Conservation (phyloP, 2,329 filamentous ascomycete species). For the Alternaria viburni region DNA sequence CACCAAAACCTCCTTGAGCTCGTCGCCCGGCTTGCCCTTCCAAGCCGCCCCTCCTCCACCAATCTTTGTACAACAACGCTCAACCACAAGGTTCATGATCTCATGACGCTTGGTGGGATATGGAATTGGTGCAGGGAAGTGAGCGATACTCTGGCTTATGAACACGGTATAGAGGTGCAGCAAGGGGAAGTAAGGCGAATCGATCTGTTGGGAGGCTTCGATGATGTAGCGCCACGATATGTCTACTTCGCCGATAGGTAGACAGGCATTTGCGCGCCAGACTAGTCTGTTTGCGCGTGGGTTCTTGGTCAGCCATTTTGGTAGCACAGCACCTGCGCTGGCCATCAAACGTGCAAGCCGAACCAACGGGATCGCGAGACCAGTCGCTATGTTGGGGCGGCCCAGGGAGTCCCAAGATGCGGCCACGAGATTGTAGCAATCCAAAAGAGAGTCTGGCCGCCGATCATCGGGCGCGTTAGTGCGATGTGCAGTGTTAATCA, state of each 20-base stretch:
- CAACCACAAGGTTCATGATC: slow-evolving; percentile 33
- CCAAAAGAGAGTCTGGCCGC: slow-evolving; percentile 18
- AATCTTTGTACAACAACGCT: slow-evolving; percentile 35
- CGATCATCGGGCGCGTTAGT: background rate
- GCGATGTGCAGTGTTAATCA: slow-evolving; percentile 14
- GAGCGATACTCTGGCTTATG: slow-evolving; percentile 36
- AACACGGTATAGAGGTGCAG: slow-evolving; percentile 42
- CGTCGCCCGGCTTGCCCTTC: slow-evolving; percentile 25
- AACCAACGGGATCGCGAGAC: slow-evolving; percentile 37
- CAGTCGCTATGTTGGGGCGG: slow-evolving; percentile 26
- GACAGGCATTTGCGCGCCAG: slow-evolving; percentile 39
- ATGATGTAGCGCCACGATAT: slow-evolving; percentile 34
- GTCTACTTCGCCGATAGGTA: slow-evolving; percentile 18
- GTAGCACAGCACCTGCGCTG: slow-evolving; percentile 27
- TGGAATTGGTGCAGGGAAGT: slow-evolving; percentile 10
- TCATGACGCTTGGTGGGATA: slow-evolving; percentile 27
- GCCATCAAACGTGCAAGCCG: slow-evolving; percentile 39
- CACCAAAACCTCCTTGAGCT: slow-evolving; percentile 32
- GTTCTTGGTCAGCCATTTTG: slow-evolving; percentile 31
- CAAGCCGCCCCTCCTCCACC: slow-evolving; percentile 18
- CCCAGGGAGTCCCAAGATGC: slow-evolving; percentile 37
- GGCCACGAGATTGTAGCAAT: slow-evolving; percentile 31
- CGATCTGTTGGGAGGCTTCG: slow-evolving; percentile 21
- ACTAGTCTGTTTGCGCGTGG: slow-evolving; percentile 28
- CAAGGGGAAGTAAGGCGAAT: slow-evolving; percentile 28